A percentile compares a stretch with the other conserved stretches of the same genome.
phyloP scores from a whole-genome alignment of 2,329 filamentous ascomycete genomes.

The Aspergillus quadrilineatus region DNA sequence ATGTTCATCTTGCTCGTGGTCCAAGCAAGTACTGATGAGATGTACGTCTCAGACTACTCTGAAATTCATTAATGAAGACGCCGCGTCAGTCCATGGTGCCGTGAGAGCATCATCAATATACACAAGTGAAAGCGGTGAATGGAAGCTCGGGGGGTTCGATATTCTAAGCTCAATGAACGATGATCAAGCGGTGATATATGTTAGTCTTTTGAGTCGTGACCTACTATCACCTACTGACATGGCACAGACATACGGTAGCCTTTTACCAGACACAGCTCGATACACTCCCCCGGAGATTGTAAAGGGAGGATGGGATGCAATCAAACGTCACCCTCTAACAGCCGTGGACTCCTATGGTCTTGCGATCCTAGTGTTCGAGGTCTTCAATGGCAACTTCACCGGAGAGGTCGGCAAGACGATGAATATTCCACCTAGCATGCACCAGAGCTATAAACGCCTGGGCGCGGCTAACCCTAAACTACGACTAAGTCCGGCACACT shows the following conservation, averaged over 20 bases:
- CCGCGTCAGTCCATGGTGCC: slow-evolving; percentile 84
- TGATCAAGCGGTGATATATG: slow-evolving; percentile 88
- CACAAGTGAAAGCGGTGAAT: slow-evolving; percentile 93
- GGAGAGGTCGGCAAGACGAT: slow-evolving; percentile 81
- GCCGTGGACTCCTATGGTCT: slow-evolving; percentile 87
- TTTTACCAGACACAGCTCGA: slow-evolving; percentile 78
- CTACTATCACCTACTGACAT: slow-evolving; percentile 16
- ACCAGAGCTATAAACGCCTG: slow-evolving; percentile 84
- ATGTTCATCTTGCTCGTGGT: slow-evolving; percentile 24
- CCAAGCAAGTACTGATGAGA: not conserved
- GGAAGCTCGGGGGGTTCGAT: slow-evolving; percentile 94
- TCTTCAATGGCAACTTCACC: slow-evolving; percentile 81
- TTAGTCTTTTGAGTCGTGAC: slow-evolving; percentile 36
- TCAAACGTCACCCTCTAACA: slow-evolving; percentile 77
- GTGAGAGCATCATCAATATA: slow-evolving; percentile 84
- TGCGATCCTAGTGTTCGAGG: slow-evolving; percentile 80
- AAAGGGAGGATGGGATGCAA: slow-evolving; percentile 84
- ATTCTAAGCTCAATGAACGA: slow-evolving; percentile 93
- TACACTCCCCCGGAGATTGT: slow-evolving; percentile 87
- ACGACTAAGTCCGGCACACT: slow-evolving; percentile 77
- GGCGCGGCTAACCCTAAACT: slow-evolving; percentile 87
- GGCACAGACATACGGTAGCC: slow-evolving; percentile 73
- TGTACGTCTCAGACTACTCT: slow-evolving; percentile 66
- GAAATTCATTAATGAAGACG: slow-evolving; percentile 95
- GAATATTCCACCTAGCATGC: slow-evolving; percentile 82